These are phyloP conservation scores for Gautieria morchelliformis DNA, from an alignment of 768 basidiomycete species.

Conservation along the genomic window DNA sequence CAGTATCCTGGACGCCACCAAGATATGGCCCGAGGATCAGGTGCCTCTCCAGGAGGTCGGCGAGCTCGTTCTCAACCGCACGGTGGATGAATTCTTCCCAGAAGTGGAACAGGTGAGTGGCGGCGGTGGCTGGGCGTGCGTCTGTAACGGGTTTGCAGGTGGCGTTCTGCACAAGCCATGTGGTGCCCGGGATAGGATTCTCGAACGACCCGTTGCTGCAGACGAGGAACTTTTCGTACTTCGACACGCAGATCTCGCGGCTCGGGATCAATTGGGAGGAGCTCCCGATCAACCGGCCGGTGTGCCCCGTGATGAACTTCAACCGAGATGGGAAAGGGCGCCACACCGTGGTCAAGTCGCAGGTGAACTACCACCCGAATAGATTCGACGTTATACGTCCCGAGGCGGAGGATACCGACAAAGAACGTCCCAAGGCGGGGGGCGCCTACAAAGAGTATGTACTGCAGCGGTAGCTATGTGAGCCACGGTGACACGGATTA, in stretches of 20 bases:
- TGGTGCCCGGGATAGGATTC: constrained; percentile 41
- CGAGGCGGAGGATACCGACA: constrained; percentile 41
- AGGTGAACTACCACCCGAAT: constrained; percentile 79
- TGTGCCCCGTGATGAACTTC: constrained; percentile 66
- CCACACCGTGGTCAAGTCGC: constrained; percentile 46
- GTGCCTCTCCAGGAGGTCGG: constrained; percentile 74
- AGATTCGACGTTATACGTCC: constrained; percentile 44
- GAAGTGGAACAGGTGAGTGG: constrained; percentile 60
- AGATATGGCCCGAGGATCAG: constrained; percentile 75
- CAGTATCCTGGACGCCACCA: constrained; percentile 71
- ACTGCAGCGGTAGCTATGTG: neutral
- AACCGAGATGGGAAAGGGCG: constrained; percentile 54
- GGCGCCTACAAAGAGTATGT: constrained; percentile 46
- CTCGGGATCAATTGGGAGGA: constrained; percentile 75
- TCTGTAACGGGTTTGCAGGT: constrained; percentile 22
- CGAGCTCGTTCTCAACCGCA: constrained; percentile 55
- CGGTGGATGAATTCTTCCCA: constrained; percentile 69
- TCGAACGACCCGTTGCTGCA: constrained; percentile 63
- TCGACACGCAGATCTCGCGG: constrained; percentile 76
- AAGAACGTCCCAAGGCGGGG: constrained; percentile 44
- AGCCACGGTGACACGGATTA: neutral
- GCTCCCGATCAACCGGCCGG: constrained; percentile 75
- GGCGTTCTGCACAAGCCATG: constrained; percentile 69
- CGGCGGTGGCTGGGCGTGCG: no score
- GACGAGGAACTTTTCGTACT: constrained; percentile 80